These are phyloP conservation scores for Pistacia integerrima DNA, from an alignment of 345 rosid species.

Conservation along the genomic window DNA sequence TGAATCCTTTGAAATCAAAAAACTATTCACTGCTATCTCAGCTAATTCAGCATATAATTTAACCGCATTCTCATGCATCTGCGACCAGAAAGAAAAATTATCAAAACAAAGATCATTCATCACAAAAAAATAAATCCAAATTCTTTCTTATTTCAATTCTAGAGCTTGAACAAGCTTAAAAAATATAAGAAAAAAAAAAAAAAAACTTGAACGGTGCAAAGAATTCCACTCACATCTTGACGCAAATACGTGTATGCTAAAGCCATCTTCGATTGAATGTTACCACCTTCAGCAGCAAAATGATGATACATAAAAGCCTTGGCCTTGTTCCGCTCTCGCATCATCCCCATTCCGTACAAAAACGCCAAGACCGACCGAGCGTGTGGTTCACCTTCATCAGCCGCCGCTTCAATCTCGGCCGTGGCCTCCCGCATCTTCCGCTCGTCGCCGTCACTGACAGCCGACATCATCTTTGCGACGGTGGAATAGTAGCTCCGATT, in stretches of 20 bases:
- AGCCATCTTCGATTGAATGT: slow-evolving; percentile 92
- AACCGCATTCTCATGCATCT: slow-evolving; percentile 92
- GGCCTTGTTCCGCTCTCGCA: slow-evolving; percentile 69
- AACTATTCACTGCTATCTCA: slow-evolving; percentile 87
- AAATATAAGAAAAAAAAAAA: neutral
- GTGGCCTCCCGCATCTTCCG: slow-evolving; percentile 73
- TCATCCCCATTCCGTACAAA: slow-evolving; percentile 66
- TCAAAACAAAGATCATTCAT: neutral
- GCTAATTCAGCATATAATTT: slow-evolving; percentile 84
- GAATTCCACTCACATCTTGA: slow-evolving; percentile 73
- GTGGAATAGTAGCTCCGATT: slow-evolving; percentile 52
- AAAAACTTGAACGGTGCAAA: too few relatives aligned
- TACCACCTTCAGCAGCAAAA: slow-evolving; percentile 75
- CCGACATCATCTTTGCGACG: slow-evolving; percentile 57
- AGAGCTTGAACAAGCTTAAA: neutral
- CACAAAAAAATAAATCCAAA: neutral
- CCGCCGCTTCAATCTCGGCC: slow-evolving; percentile 59
- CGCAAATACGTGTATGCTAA: slow-evolving; percentile 83
- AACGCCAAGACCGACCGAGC: slow-evolving; percentile 78
- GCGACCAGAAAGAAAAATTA: slow-evolving; percentile 18
- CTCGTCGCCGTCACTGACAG: slow-evolving; percentile 55
- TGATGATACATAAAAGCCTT: slow-evolving; percentile 78
- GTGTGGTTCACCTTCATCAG: slow-evolving; percentile 66
- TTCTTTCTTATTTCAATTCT: neutral
- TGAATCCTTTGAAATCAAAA: slow-evolving; percentile 86